Base-by-base conservation (phyloP, 2,329 filamentous ascomycete species). In the Exophiala spinifera region DNA sequence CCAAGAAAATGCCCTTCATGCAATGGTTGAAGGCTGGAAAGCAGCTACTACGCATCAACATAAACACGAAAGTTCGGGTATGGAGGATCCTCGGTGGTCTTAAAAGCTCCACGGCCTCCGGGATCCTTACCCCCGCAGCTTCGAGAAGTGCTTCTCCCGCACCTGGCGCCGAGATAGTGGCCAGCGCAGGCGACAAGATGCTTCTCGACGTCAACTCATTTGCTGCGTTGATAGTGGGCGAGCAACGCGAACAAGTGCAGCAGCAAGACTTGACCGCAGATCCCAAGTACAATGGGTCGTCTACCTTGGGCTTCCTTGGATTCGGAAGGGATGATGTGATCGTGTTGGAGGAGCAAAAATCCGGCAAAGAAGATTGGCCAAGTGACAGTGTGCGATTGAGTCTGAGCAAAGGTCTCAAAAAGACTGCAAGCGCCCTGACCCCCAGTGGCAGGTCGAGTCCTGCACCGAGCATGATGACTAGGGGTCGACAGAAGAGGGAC, bases 21-120 rank as follows among this genome's bases (percentile, higher is more conserved):
- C 77, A 81, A n/a, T 95, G 96, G 68, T 68, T 97, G 28, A 85
- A 79, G 61, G 79, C 86, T 34, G 80, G 86, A 15, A 97, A 97
- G 72, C 73, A 75, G 15, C 76, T 83, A 34, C 78, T 84, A 1
- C 79, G 81, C 11, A 85, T 96, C 46, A 81, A 89, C 8, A 65
- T 84, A 44, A 76, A 79, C 11, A 86, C 83, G 52, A 94, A 89
- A 67, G 85, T 96, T 28, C 86, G 88, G 37, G 74, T 95, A 2
- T 95, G 88, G 85, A 79, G 82, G 53, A 75, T 92, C 14, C 73
- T 70, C 50, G 57, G 71, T 56, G 65, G 74, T 3, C 53, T 67
- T 15, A 51, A 68, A 63, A 66, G 79, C 70, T 53, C 74, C 70
- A 53, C 71, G 62, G 53, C 73, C 69, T 72, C 73, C 3, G 70